Conservation (phyloP, 768 basidiomycete species). For the Rhizopogon rudus region DNA sequence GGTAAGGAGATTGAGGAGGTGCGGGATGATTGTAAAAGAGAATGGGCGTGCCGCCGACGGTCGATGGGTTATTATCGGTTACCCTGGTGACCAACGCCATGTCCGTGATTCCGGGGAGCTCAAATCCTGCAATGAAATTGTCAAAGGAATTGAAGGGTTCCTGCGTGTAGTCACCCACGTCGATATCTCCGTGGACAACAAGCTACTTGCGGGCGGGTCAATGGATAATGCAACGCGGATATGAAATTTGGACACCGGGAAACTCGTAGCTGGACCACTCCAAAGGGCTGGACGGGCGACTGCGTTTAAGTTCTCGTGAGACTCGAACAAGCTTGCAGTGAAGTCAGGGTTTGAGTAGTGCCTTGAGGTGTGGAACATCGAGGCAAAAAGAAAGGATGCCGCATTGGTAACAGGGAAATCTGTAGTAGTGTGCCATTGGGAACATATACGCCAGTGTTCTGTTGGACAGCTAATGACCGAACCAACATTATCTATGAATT, state of each 20-base stretch:
- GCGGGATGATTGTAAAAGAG: not conserved
- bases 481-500: no score
- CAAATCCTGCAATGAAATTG: no score
- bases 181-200: not conserved
- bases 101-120: no score
- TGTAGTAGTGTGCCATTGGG: no score
- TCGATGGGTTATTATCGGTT: no score
- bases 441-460: not conserved
- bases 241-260: not conserved
- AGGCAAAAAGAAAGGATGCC: not conserved
- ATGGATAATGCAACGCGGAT: no score
- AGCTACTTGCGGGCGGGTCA: not conserved
- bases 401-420: no score
- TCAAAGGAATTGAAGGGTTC: no score
- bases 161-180: not conserved
- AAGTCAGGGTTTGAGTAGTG: not conserved
- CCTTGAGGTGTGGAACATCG: not conserved
- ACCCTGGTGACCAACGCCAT: no score
- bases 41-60: no score
- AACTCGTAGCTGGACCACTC: not conserved
- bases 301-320: not conserved
- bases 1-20: not conserved
- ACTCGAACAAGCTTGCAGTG: not conserved
- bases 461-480: not conserved
- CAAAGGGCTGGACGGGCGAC: no score